Evolutionary conservation across 1,139 yeast species (phyloP).

Genomic region (Magnusiomyces ingens): DNA sequence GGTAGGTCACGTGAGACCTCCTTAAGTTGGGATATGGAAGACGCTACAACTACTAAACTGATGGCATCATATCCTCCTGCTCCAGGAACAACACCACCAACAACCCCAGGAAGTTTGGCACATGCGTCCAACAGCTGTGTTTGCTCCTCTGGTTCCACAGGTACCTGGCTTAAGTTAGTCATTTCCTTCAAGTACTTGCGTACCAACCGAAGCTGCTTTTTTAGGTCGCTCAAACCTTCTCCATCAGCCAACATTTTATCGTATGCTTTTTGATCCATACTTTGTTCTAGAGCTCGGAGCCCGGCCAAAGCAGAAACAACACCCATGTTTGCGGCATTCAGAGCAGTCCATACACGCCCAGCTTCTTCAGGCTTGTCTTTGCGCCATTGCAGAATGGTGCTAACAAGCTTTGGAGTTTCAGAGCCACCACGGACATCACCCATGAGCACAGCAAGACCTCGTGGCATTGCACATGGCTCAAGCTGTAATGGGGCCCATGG

Average conservation of each 20-base stretch:
- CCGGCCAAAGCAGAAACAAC: conserved; percentile 45
- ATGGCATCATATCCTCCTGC: conserved; percentile 98
- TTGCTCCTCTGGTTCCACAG: conserved; percentile 80
- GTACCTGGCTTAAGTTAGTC: conserved; percentile 65
- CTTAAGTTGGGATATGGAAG: conserved; percentile 30
- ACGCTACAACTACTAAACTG: conserved; percentile 55
- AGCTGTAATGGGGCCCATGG: conserved; percentile 36
- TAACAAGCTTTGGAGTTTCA: conserved; percentile 85
- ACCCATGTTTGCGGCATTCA: conserved; percentile 52
- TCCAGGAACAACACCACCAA: conserved; percentile 96
- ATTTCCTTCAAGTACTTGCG: conserved; percentile 51
- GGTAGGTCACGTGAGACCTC: not conserved
- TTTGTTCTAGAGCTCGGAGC: conserved; percentile 33
- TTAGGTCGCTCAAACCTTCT: conserved; percentile 14
- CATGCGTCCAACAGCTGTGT: conserved; percentile 64
- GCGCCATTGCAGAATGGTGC: conserved; percentile 69
- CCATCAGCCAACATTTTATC: too few relatives aligned
- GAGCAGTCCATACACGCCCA: conserved; percentile 43
- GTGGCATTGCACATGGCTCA: conserved; percentile 56
- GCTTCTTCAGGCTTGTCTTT: conserved; percentile 47
- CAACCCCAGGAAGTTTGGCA: conserved; percentile 53
- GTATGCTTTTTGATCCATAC: not conserved
- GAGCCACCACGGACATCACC: conserved; percentile 93
- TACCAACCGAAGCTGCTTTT: conserved; percentile 32
- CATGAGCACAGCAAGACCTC: conserved; percentile 63